Base-by-base conservation (phyloP, 1,284 basidiomycete genomes). In the Abortiporus biennis region DNA sequence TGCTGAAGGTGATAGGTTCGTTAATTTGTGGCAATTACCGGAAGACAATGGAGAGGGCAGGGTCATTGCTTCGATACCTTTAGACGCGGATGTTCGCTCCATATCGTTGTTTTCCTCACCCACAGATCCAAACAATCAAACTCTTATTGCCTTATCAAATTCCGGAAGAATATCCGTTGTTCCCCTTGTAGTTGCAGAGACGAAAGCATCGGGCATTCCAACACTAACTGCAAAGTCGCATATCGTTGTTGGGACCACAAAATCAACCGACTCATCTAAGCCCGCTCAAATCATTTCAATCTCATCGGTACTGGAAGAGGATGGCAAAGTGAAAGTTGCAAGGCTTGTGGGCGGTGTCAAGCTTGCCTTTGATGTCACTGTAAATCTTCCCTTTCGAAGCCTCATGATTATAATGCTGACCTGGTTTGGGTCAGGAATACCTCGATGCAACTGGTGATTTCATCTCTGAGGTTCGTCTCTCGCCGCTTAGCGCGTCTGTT, bases 1-100 rank as follows among this genome's bases (percentile, higher is more conserved):
- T 16, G 86, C 87, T 4, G 79, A 86, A 53, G 74, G 73, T 22
- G 88, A 92, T 61, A 76, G 88, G 16, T 78, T 85, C 34, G 66
- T 89, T n/a, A 84, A 79, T 53, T 54, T 82, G 37, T 80, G 85
- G 86, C 63, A 76, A 54, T 51, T 75, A 46, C 62, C 67, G 21
- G 64, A 58, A 45, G 64, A 53, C 40, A 52, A 6, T 12, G 34
- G 61, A 36, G 66, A 78, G 59, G 76, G 77, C 47, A 78, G 65
- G 59, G 71, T 78, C 42, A 56, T 74, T n/a, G 80, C 79, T n/a
- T 77, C 77, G 2, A 67, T 79, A 11, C 74, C 85, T 5, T 68
- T 87, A 11, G 78, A 87, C 51, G 79, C 85, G 2, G 78, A 81
- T 40, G 80, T 76, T 4, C 75, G 80, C 36, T 66, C 65, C 15